Percentiles rank a stretch among this genome's conserved stretches.
Evolutionary conservation across 2,329 filamentous ascomycete genomes (phyloP).

Genomic region (Immersiporthe knoxdaviesiana): DNA sequence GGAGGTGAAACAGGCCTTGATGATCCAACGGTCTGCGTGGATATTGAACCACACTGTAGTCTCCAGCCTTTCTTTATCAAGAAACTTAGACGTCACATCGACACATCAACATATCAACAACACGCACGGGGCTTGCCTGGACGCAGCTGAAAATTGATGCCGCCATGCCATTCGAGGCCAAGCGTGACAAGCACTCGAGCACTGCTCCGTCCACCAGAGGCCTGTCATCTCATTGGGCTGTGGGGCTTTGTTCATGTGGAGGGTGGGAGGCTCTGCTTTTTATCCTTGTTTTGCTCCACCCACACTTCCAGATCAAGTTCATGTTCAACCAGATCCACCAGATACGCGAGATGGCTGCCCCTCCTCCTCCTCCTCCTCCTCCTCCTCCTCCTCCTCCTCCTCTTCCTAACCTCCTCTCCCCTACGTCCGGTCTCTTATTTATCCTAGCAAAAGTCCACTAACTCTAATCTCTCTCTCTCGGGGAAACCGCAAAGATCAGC

Average conservation of each 20-base stretch:
- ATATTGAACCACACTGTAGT: neutral
- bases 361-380: too few species aligned
- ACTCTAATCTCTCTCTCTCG: neutral
- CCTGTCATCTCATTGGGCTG: neutral
- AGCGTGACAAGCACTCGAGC: neutral
- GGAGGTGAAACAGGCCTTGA: neutral
- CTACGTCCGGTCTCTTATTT: too few species aligned
- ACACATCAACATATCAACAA: neutral
- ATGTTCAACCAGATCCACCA: slow-evolving; percentile 1
- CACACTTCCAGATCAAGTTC: slow-evolving; percentile 2
- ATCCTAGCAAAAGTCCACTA: neutral
- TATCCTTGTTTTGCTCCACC: neutral
- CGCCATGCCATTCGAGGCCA: neutral
- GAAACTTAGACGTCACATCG: neutral
- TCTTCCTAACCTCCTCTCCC: neutral
- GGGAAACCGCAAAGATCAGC: neutral
- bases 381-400: too few species aligned
- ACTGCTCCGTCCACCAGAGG: neutral
- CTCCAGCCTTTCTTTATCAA: neutral
- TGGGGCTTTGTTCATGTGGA: slow-evolving; percentile 1
- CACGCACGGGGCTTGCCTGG: slow-evolving; percentile 4
- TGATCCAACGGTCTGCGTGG: neutral
- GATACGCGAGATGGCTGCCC: neutral
- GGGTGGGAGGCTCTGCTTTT: neutral
- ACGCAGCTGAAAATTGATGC: slow-evolving; percentile 17